Conservation (phyloP, 305 asterid genomes). For the Withania somnifera region DNA sequence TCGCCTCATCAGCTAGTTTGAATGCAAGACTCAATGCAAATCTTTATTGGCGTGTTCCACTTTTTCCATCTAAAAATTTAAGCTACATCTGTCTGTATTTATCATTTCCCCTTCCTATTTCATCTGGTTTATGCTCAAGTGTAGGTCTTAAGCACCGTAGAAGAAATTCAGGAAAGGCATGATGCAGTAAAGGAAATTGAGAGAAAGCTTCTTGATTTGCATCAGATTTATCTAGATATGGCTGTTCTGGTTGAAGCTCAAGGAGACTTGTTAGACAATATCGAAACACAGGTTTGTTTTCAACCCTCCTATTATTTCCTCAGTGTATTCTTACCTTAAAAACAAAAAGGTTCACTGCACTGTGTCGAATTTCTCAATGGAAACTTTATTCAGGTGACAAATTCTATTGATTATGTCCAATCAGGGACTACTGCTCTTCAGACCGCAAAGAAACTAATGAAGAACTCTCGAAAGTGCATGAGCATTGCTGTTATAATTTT, state of each 20-base stretch:
- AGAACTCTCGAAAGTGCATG: constrained; percentile 66
- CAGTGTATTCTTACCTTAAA: background rate
- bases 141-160: constrained; percentile 58
- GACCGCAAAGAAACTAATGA: constrained; percentile 58
- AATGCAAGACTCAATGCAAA: background rate
- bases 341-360: background rate
- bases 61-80: background rate
- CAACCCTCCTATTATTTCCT: background rate
- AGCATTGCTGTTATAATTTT: constrained; percentile 37
- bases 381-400: constrained; percentile 40
- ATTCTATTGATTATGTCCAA: constrained; percentile 62
- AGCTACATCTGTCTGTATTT: background rate
- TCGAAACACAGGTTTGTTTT: constrained; percentile 61
- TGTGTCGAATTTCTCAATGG: constrained; percentile 6
- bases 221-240: constrained; percentile 83
- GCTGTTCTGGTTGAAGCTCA: constrained; percentile 76
- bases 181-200: constrained; percentile 77
- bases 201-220: constrained; percentile 74
- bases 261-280: constrained; percentile 76
- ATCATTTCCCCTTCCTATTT: background rate
- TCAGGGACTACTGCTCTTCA: constrained; percentile 70
- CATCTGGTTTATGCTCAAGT: background rate
- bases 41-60: background rate
- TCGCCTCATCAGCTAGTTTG: background rate
- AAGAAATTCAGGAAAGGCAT: constrained; percentile 88